Conservation (phyloP, 805 yeast genomes). For the Myxozyma melibiosi region DNA sequence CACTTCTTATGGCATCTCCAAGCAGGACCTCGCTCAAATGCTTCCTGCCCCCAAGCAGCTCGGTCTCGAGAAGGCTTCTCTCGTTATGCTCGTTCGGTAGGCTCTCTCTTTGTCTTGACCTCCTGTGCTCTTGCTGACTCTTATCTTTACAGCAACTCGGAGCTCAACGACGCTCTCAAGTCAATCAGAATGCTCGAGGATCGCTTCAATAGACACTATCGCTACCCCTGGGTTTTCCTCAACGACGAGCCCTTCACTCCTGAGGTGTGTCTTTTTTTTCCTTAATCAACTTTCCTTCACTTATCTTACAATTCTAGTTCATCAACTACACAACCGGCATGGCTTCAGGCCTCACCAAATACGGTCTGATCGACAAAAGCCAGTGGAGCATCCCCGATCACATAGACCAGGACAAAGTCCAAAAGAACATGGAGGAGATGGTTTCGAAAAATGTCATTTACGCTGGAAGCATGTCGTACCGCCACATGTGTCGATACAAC, state of each 20-base stretch:
- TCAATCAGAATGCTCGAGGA: conserved; percentile 75
- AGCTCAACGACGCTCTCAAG: conserved; percentile 56
- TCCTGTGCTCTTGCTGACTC: not conserved
- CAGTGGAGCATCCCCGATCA: conserved; percentile 81
- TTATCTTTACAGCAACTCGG: conserved; percentile 52
- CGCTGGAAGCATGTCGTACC: conserved; percentile 66
- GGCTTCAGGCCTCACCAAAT: conserved; percentile 69
- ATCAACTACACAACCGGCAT: conserved; percentile 54
- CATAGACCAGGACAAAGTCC: conserved; percentile 62
- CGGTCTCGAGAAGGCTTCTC: conserved; percentile 77
- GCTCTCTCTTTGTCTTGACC: not conserved
- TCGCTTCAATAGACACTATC: conserved; percentile 70
- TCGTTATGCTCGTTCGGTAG: conserved; percentile 77
- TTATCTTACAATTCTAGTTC: conserved; percentile 45
- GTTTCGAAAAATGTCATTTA: conserved; percentile 55
- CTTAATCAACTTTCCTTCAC: not conserved
- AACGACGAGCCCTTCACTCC: conserved; percentile 76
- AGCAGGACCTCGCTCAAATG: conserved; percentile 15
- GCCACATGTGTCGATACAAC: conserved; percentile 96
- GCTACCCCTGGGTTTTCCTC: conserved; percentile 90
- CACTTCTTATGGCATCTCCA: conserved; percentile 8
- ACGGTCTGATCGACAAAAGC: conserved; percentile 69
- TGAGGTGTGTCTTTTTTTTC: conserved; percentile 41
- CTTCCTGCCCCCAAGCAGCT: conserved; percentile 23
- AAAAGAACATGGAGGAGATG: conserved; percentile 51